Evolutionary conservation across 1,139 yeast genomes (phyloP), one percentile per base, ranked within the genome.

Genomic region (Nakaseomyces bracarensis): DNA sequence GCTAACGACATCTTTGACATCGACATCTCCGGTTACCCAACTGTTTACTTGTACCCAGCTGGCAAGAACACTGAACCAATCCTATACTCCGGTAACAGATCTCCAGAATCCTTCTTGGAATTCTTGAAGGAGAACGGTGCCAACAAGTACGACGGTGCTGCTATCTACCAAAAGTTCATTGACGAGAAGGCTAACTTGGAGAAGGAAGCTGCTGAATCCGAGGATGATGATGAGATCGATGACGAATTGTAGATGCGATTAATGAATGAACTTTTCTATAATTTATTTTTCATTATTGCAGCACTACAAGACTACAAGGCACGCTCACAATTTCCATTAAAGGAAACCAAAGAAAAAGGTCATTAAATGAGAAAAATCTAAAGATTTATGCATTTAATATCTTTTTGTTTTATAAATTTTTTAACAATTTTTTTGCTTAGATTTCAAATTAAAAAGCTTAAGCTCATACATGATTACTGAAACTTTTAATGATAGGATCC

Each of bases 41-140:
- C 98, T 46, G 71, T 91, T 57, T 74, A 84, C 63, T 74, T 91
- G 52, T 91, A 79, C 74, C 96, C 96, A 61, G 98, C 96, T 51
- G 95, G 93, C 55, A 72, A 82, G 63, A 75, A 75, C 55, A 69
- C 77, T 47, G 72, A 75, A 53, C 94, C 96, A 51, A 64, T 87
- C 51, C 68, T 71, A 39, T 89, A 72, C 67, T 68, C 72, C 46
- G 84, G 86, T 49, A 68, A 73, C 43, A 85, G 98, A 74, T 79
- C 83, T 43, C 67, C 89, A 47, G 87, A 82, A 54, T 69, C 75
- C 28, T 73, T 91, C 57, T 72, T 81, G 49, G 69, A 69, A 25
- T 91, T 89, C 67, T 71, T 91, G 56, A 72, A 76, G 61, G 78
- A 73, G 52, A 65, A 72, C 36, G 87, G 91, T 60, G 66, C 77